phyloP scores from a whole-genome alignment of 1,284 basidiomycete genomes.

The Lentinula novae-zelandiae region DNA sequence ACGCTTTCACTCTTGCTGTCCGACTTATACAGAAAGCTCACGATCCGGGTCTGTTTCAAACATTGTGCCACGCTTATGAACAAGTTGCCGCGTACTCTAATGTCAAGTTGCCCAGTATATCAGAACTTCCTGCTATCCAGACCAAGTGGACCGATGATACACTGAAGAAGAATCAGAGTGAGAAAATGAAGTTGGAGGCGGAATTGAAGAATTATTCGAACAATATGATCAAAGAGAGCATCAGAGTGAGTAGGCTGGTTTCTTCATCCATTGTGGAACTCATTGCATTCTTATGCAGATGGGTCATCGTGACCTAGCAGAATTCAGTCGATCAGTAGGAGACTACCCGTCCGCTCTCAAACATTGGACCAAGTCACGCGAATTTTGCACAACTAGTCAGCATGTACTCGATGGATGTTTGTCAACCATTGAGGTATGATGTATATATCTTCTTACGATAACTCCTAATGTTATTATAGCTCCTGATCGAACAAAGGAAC shows the following conservation, averaged over 20 bases:
- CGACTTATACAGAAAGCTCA: conserved; percentile 57
- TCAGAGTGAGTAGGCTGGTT: conserved; percentile 53
- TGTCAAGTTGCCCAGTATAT: conserved; percentile 39
- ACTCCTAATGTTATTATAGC: conserved; percentile 33
- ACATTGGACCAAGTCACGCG: conserved; percentile 80
- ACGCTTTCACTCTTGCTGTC: conserved; percentile 64
- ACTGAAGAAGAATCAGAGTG: conserved; percentile 55
- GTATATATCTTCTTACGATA: neutral
- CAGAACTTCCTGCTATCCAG: conserved; percentile 46
- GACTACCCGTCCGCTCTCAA: conserved; percentile 69
- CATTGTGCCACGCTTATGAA: conserved; percentile 56
- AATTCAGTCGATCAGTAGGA: conserved; percentile 68
- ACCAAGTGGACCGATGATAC: conserved; percentile 66
- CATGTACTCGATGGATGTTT: conserved; percentile 87
- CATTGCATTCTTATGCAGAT: conserved; percentile 43
- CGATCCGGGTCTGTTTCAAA: conserved; percentile 58
- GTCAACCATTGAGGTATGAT: conserved; percentile 66
- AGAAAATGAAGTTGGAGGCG: conserved; percentile 75
- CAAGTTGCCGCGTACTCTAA: conserved; percentile 37
- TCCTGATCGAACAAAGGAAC: conserved; percentile 79
- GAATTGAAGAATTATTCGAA: conserved; percentile 88
- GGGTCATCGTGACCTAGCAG: conserved; percentile 82
- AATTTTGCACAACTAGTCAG: conserved; percentile 81
- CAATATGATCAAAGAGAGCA: conserved; percentile 94
- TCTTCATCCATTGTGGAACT: neutral